A percentile compares a stretch with the other conserved stretches of the same genome.
These are phyloP conservation scores for Peronospora tabacina DNA, from an alignment of 352 stramenopile species.

Conservation along the genomic window DNA sequence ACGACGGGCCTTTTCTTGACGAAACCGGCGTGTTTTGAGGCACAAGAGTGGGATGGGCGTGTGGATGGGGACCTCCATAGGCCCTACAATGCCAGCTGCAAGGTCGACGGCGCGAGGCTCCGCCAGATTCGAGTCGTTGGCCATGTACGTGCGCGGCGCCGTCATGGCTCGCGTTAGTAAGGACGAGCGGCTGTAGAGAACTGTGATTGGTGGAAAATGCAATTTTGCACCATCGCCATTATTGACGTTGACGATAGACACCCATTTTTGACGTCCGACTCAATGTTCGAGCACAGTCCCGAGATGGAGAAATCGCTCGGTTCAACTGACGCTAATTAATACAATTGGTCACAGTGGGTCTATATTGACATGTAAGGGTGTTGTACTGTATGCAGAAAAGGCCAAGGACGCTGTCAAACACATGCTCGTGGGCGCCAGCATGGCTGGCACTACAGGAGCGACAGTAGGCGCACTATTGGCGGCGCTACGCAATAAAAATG, in stretches of 20 bases:
- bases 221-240: background rate
- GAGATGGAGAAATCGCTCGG: conserved; percentile 26
- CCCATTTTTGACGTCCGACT: too few relatives aligned
- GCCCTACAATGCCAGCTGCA: conserved; percentile 4
- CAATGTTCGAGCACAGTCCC: conserved; percentile 27
- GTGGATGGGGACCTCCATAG: conserved; percentile 12
- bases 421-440: conserved; percentile 56
- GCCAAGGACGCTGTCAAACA: conserved; percentile 54
- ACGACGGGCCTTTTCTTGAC: background rate
- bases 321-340: background rate
- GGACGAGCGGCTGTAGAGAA: background rate
- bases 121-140: background rate
- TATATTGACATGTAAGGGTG: background rate
- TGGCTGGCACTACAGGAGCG: conserved; percentile 47
- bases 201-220: background rate
- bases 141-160: background rate
- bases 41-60: conserved; percentile 6
- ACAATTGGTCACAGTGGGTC: background rate
- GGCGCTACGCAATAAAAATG: conserved; percentile 61
- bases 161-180: background rate
- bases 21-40: conserved; percentile 3
- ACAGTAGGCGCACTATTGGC: conserved; percentile 53
- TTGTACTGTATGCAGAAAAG: conserved; percentile 34
- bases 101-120: conserved; percentile 2
- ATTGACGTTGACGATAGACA: background rate